Evolutionary conservation across 805 yeast genomes (phyloP), one percentile per base, ranked within the genome.

Genomic region (Pichia ethanolica): DNA sequence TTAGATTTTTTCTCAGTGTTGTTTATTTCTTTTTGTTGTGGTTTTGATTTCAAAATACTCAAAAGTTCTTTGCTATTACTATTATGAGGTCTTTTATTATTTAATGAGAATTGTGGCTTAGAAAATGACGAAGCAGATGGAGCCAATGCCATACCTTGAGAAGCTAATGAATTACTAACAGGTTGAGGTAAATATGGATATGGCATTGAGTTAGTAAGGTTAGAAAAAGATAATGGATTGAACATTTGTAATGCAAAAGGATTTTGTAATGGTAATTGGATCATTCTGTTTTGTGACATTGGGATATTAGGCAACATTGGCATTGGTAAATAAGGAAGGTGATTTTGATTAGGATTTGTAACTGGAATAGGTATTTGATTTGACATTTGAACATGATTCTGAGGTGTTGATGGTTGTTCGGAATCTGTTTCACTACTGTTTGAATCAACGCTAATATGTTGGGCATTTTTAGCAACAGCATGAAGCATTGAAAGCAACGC

Each of bases 401-500:
- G 20, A 20, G 20, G 20, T 20, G 20, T 20, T 2, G 20, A 20
- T 20, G 3, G 20, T 20, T 20, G 20, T 20, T 20, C 20, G 20
- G 20, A 20, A 20, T 20, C 20, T 20, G 20, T 20, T 20, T 20
- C 20, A 37, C 12, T 9, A 34, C 13, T 27, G 8, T 35, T 34
- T 13, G 38, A 32, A 40, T 27, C 33, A 7, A 33, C 40, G 20
- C 42, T 34, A 10, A 36, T 51, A 41, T 38, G 39, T 40, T 60
- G 61, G 36, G 60, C 58, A 14, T 59, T 61, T 33, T 62, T 63
- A 7, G 75, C 72, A 14, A 78, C 75, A 43, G 67, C 63, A 54
- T 77, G 79, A 52, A 86, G 70, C 62, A 84, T 74, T 53, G 83
- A 78, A 58, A 86, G 73, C 50, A 86, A 64, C 47, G 83, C 91